Evolutionary conservation across 2,329 filamentous ascomycete species (phyloP), one percentile per base, ranked within the genome.

Genomic region (Pseudocercospora cruenta): DNA sequence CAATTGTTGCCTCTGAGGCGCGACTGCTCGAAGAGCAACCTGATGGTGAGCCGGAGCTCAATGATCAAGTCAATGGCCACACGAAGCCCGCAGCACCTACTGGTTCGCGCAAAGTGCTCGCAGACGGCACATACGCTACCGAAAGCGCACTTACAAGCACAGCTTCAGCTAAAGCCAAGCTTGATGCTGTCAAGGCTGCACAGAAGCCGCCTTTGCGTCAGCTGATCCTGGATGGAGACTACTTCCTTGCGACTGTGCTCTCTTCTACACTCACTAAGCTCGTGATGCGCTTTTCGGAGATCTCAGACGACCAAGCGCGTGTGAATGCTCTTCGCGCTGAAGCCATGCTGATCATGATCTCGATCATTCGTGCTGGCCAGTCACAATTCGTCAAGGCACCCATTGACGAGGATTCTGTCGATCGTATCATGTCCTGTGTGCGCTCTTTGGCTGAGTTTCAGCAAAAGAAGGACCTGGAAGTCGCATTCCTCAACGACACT

Each of bases 291-390:
- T 93, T 98, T 78, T 91, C 93, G 1, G 94, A 98, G 77, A 94
- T 98, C 67, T 97, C 94, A 1, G 84, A 90, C 24, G 94, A 97
- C 74, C 81, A 85, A 51, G 91, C 92, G 51, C 90, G 95, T 45
- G 98, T 94, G 31, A 99, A 99, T 74, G 94, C 94, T 31, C 86
- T 99, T 26, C 91, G 93, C 58, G 95, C 95, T 3, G 95, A 99
- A 80, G 95, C 95, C 53, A 99, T 99, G 95, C 86, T 99, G 61
- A 98, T 99, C 78, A 97, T 98, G 94, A 97, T 99, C 73, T 98
- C 95, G 4, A 96, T 99, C 72, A 93, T 99, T 71, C 93, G 95
- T 58, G 95, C 97, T 67, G 95, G 95, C 47, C 95, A 99, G 81
- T 98, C 94, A n/a, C 93, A 97, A 70, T 99, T 99, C 73, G 95